Conservation (phyloP, 116 monocot genomes). For the Posidonia oceanica region DNA sequence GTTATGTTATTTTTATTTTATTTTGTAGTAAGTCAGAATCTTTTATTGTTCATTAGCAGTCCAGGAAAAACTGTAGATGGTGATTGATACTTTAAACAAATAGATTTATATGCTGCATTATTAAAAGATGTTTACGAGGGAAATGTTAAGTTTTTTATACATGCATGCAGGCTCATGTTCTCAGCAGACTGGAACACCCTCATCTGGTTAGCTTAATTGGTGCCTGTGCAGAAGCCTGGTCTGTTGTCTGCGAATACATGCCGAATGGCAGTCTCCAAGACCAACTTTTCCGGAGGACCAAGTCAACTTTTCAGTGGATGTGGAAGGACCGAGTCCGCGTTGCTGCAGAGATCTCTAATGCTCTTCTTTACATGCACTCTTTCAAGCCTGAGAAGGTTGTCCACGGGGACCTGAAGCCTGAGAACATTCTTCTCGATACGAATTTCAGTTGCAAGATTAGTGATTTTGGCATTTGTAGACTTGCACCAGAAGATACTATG, state of each 20-base stretch:
- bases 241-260: constrained; percentile 59
- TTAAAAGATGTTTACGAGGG: no score
- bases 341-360: constrained; percentile 41
- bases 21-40: no score
- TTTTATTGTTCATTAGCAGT: no score
- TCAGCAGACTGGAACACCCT: constrained; percentile 66
- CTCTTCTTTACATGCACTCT: constrained; percentile 61
- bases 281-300: constrained; percentile 20
- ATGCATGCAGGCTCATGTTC: constrained; percentile 42
- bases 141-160: background rate
- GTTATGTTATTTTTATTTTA: no score
- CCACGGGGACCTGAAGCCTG: constrained; percentile 68
- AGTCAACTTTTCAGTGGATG: constrained; percentile 12
- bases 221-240: constrained; percentile 53
- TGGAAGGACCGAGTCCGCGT: constrained; percentile 50
- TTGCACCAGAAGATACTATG: constrained; percentile 23
- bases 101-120: no score
- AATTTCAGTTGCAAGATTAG: constrained; percentile 51
- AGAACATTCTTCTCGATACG: constrained; percentile 55
- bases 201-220: constrained; percentile 55
- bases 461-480: constrained; percentile 39
- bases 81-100: no score
- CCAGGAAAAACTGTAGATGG: no score
- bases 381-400: constrained; percentile 57
- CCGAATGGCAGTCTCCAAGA: constrained; percentile 68